These are phyloP conservation scores for Arthrobotrys musiformis DNA, from an alignment of 2,329 filamentous ascomycete genomes.

Conservation along the genomic window DNA sequence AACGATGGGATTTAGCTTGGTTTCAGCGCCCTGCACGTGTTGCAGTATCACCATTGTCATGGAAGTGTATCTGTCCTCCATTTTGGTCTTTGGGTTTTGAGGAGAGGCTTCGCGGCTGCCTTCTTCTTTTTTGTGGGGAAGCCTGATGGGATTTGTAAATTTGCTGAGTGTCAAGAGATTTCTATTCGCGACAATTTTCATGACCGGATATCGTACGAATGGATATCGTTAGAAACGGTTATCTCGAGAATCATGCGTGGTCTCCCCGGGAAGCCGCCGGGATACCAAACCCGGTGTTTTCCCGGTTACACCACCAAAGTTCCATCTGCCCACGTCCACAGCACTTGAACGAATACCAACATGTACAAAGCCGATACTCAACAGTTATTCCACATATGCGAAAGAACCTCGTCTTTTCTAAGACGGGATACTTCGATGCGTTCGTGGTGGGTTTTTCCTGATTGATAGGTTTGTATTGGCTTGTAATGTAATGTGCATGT, in stretches of 20 bases:
- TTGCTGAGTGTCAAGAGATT: slow-evolving; percentile 21
- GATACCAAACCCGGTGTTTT: background rate
- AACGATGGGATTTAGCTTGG: slow-evolving; percentile 37
- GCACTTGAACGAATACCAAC: background rate
- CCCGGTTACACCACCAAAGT: slow-evolving; percentile 31
- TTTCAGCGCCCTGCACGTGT: slow-evolving; percentile 56
- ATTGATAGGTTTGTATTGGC: too few species aligned
- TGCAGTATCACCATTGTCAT: slow-evolving; percentile 42
- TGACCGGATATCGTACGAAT: background rate
- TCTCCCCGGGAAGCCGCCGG: slow-evolving; percentile 18
- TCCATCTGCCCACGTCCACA: background rate
- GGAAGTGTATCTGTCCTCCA: slow-evolving; percentile 20
- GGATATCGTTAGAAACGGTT: background rate
- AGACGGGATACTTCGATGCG: slow-evolving; percentile 38
- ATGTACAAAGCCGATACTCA: slow-evolving; percentile 45
- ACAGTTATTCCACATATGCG: slow-evolving; percentile 27
- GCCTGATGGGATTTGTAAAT: slow-evolving; percentile 18
- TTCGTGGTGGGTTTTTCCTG: slow-evolving; percentile 33
- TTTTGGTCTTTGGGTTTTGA: background rate
- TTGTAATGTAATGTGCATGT: too few species aligned
- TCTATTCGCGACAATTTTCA: slow-evolving; percentile 25
- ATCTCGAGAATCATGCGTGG: background rate
- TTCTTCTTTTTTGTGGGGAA: background rate
- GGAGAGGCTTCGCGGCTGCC: slow-evolving; percentile 13
- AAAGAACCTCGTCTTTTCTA: slow-evolving; percentile 40